Evolutionary conservation across 164 flowering plant species (phyloP), one percentile per base, ranked within the genome.

Genomic region (Nymphaea colorata): DNA sequence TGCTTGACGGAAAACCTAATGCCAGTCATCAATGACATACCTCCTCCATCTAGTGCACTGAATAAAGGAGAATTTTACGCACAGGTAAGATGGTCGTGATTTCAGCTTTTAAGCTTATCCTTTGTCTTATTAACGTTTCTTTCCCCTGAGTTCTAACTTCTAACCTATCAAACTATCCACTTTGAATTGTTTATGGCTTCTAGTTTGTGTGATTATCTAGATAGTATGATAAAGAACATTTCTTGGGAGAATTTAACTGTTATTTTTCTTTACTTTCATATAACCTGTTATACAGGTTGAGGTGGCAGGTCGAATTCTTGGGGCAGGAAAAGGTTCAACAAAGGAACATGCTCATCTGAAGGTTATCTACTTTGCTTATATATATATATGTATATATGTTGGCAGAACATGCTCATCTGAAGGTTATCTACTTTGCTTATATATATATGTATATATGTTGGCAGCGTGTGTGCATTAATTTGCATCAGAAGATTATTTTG

Each of bases 221-320:
- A 61, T 12, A 61, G 7, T 6, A 17, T 61, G 64, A 11, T 17
- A 3, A 5, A 5, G 53, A 6, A 68, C 45, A 45, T 43, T 10
- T 36, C 41, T 42, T 12, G 47, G 45, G 44, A 62, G 60, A n/a
- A 61, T 8, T 51, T 71, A n/a, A 44, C 45, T 62, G 41, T 51
- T 59, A 4, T 60, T 16, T 44, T 57, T 41, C 44, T 18, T 8
- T 71, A 12, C 17, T 62, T 51, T 8, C 14, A 10, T 51, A 5
- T 51, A 8, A 3, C 36, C 57, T 51, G 14, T 71, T 17, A 66
- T 62, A 11, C 55, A 71, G 74, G 74, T 67, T 61, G 69, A 66
- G 67, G 44, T 71, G 67, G 69, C 55, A 41, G 74, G 74, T 42
- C 61, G 66, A 69, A 62, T 71, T 71, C 53, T 71, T 61, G 69